These are phyloP conservation scores for Bruguiera gymnorhiza DNA, from an alignment of 345 rosid species.

Conservation along the genomic window DNA sequence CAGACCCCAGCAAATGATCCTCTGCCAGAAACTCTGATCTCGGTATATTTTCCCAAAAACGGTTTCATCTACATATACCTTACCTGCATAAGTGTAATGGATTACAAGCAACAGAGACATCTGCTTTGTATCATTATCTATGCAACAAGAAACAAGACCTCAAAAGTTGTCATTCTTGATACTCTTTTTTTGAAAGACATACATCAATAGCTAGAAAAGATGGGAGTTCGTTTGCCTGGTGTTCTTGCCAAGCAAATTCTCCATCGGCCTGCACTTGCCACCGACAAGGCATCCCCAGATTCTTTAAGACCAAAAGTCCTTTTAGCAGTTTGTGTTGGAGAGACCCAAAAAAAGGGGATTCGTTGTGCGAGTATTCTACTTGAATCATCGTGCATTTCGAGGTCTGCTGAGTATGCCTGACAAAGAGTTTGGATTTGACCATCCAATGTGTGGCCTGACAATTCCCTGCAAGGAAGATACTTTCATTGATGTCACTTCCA, in stretches of 20 bases:
- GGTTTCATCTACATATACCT: too few relatives aligned
- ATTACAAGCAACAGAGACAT: too few relatives aligned
- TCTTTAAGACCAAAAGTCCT: conserved; percentile 5
- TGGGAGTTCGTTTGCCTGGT: not conserved
- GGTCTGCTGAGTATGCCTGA: conserved; percentile 8
- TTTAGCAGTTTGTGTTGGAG: conserved; percentile 12
- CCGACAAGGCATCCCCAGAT: not conserved
- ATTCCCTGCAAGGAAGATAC: conserved; percentile 18
- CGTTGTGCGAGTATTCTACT: conserved; percentile 11
- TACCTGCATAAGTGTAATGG: too few relatives aligned
- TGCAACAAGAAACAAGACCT: too few relatives aligned
- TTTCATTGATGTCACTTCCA: conserved; percentile 19
- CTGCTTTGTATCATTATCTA: too few relatives aligned
- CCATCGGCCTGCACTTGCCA: not conserved
- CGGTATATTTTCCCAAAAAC: too few relatives aligned
- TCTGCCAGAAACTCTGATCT: too few relatives aligned
- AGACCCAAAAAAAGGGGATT: conserved; percentile 14
- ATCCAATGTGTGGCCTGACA: conserved; percentile 16
- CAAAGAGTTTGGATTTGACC: conserved; percentile 16
- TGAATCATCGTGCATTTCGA: conserved; percentile 9
- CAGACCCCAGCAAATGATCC: too few relatives aligned
- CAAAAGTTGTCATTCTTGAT: too few relatives aligned
- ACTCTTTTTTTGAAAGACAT: too few relatives aligned
- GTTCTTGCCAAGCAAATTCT: not conserved
- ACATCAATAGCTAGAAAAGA: not conserved